Base-by-base conservation (phyloP, 2,329 filamentous ascomycete genomes). In the Colletotrichum paranaense region DNA sequence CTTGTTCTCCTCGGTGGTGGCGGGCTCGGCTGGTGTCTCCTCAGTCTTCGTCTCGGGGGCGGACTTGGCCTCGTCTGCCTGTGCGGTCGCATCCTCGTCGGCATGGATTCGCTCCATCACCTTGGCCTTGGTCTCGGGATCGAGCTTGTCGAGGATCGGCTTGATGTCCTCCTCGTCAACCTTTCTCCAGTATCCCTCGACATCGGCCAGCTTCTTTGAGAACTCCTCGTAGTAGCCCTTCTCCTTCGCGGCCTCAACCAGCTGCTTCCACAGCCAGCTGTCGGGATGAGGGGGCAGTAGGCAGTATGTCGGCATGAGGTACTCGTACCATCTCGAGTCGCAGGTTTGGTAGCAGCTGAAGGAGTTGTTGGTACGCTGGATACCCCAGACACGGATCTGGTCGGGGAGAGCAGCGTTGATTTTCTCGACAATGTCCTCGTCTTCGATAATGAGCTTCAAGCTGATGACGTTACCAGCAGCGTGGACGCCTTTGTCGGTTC, bases 401-500 rank as follows among this genome's bases (percentile, higher is more conserved):
- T 92, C 89, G 2, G 93, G 93, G 53, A 99, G 88, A 68, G 94
- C 86, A 46, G 91, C 89, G 83, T 99, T 99, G 88, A 99, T 98
- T 84, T 94, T 97, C 69, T 95, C 86, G 28, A 98, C 92, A 62
- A 98, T 91, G 75, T 97, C 92, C 12, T 91, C 88, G 72, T 98
- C 96, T 83, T 98, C 96, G 60, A 98, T 92, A 78, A 99, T 98
- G 77, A 99, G 88, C 86, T 99, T 99, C 78, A 98, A 83, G 38
- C 95, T 98, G 75, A 98, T 94, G 79, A 98, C 92, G 80, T 98
- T 98, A 65, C 96, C 97, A 1, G 96, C 96, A 1, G 96, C 96
- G 82, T 98, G 96, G 2, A 98, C 96, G 67, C 97, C 97, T 86
- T 98, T 99, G 85, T 99, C 97, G 0, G 97, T 99, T 75, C 97